Evolutionary conservation across 345 rosid genomes (phyloP).

Genomic region (Dipteronia sinensis): DNA sequence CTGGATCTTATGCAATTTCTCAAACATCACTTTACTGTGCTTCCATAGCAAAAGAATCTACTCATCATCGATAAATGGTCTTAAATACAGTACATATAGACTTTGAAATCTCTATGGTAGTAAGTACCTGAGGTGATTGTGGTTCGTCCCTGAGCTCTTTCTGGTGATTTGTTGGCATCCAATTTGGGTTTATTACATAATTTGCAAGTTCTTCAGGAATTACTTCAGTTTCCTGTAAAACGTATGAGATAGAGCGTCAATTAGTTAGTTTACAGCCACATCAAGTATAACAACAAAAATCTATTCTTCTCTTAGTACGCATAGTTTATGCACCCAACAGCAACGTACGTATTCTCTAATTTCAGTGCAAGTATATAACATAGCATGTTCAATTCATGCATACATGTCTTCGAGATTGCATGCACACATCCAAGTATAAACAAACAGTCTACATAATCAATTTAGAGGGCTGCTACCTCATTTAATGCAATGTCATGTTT

Average conservation of each 20-base stretch:
- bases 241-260: constrained; percentile 5
- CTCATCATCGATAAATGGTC: neutral
- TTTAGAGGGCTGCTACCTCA: constrained; percentile 3
- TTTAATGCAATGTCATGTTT: neutral
- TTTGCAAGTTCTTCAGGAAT: neutral
- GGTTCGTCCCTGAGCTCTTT: neutral
- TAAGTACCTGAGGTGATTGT: neutral
- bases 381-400: neutral
- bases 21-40: neutral
- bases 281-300: neutral
- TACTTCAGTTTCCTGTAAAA: constrained; percentile 1
- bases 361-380: neutral
- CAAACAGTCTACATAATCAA: neutral
- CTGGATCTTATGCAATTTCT: neutral
- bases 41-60: neutral
- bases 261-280: neutral
- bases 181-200: constrained; percentile 2
- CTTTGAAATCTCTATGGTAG: neutral
- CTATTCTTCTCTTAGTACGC: neutral
- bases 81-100: neutral
- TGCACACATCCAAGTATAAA: neutral
- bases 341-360: neutral
- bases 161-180: neutral
- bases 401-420: neutral
- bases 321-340: neutral